Conservation (phyloP, 2,329 filamentous ascomycete species). For the Aureobasidium sp. region DNA sequence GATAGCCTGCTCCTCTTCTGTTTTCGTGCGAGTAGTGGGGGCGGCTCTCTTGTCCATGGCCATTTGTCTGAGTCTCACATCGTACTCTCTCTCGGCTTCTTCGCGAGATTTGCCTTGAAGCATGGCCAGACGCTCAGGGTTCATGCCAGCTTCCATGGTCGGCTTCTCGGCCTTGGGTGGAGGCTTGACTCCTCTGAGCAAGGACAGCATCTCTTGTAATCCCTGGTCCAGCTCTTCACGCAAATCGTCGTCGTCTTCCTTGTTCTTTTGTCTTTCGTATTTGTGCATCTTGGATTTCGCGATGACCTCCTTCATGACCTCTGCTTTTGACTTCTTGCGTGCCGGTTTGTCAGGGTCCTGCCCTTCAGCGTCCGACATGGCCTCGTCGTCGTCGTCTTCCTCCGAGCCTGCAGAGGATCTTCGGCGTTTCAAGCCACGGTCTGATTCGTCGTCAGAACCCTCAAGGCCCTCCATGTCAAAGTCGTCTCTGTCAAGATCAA, state of each 20-base stretch:
- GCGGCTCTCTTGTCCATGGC: conserved; percentile 77
- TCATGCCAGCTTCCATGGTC: conserved; percentile 35
- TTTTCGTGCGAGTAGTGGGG: conserved; percentile 83
- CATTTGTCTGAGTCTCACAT: conserved; percentile 72
- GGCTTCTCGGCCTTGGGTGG: conserved; percentile 20
- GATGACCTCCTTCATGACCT: conserved; percentile 97
- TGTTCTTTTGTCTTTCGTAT: conserved; percentile 83
- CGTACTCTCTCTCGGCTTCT: conserved; percentile 78
- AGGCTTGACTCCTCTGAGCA: conserved; percentile 55
- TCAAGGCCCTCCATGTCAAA: conserved; percentile 40
- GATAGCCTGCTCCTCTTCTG: conserved; percentile 73
- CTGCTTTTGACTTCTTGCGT: conserved; percentile 87
- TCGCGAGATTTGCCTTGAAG: conserved; percentile 55
- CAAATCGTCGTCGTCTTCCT: conserved; percentile 88
- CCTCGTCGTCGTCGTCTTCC: conserved; percentile 42
- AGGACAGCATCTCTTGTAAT: conserved; percentile 64
- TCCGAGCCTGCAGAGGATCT: conserved; percentile 44
- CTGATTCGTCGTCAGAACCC: conserved; percentile 28
- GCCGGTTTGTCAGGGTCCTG: conserved; percentile 56
- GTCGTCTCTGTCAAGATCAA: conserved; percentile 61
- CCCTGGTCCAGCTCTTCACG: conserved; percentile 79
- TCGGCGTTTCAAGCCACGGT: conserved; percentile 37
- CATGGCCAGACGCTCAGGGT: conserved; percentile 56
- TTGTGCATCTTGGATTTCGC: conserved; percentile 95
- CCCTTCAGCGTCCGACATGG: conserved; percentile 34